phyloP scores from a whole-genome alignment of 73 alveolate genomes.

The Tetrahymena elliotti region DNA sequence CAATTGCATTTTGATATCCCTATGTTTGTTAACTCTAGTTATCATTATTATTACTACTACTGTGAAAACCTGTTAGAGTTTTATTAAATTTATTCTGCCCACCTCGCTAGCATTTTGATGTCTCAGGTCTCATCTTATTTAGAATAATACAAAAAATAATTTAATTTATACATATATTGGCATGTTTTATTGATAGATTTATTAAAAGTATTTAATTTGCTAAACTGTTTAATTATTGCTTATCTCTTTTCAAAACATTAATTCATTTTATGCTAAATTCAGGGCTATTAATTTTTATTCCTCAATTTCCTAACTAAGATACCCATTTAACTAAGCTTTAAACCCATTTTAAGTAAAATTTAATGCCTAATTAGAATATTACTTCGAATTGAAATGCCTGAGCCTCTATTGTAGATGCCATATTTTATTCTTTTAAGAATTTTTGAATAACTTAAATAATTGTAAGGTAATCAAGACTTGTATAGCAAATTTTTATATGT shows the following conservation, averaged over 20 bases:
- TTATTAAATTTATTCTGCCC: neutral
- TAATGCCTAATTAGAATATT: neutral
- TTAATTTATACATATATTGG: neutral
- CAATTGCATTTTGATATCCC: neutral
- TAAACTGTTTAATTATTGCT: neutral
- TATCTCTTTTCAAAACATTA: neutral
- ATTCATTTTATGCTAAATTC: neutral
- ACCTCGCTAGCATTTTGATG: neutral
- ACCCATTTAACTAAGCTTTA: neutral
- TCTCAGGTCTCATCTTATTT: neutral
- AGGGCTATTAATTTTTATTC: too few species aligned
- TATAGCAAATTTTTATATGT: neutral
- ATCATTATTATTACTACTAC: neutral
- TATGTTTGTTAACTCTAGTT: neutral
- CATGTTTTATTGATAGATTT: neutral
- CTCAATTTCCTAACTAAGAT: too few species aligned
- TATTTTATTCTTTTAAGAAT: neutral
- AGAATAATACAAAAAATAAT: neutral
- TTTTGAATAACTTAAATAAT: neutral
- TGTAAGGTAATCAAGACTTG: neutral
- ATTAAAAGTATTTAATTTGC: neutral
- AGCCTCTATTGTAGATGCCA: slow-evolving; percentile 2
- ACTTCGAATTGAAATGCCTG: neutral
- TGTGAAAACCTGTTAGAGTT: neutral
- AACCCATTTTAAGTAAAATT: neutral